Percentiles rank a stretch among this genome's conserved stretches.
Evolutionary conservation across 495 filamentous ascomycete species (phyloP).

Genomic region (Hypomontagnella monticulosa): DNA sequence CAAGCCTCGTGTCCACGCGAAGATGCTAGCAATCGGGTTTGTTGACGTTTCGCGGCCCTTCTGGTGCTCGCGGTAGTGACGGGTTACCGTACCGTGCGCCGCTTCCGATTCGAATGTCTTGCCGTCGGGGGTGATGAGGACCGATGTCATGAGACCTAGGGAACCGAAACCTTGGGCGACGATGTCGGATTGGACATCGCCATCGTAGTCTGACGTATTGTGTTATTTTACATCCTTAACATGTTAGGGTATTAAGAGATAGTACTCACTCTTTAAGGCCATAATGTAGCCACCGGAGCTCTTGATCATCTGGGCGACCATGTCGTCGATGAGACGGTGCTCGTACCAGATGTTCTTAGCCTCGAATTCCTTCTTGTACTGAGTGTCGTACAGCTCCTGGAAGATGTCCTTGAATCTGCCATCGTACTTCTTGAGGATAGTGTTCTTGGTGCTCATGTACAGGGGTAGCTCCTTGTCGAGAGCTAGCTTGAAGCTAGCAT

Average conservation of each 20-base stretch:
- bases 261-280: slow-evolving; percentile 88
- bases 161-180: slow-evolving; percentile 98
- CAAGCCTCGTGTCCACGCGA: slow-evolving; percentile 98
- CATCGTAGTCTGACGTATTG: slow-evolving; percentile 82
- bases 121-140: slow-evolving; percentile 93
- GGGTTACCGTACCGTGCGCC: slow-evolving; percentile 96
- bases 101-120: slow-evolving; percentile 97
- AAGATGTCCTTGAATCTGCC: slow-evolving; percentile 99
- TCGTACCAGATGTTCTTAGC: slow-evolving; percentile 97
- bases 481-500: slow-evolving; percentile 94
- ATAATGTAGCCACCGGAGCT: slow-evolving; percentile 93
- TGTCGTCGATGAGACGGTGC: slow-evolving; percentile 98
- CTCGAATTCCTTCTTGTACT: slow-evolving; percentile 89
- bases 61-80: slow-evolving; percentile 98
- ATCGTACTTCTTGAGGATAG: slow-evolving; percentile 98
- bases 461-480: slow-evolving; percentile 85
- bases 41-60: slow-evolving; percentile 96
- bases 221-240: slow-evolving; percentile 2
- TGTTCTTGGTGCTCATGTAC: slow-evolving; percentile 99
- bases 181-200: slow-evolving; percentile 98
- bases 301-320: slow-evolving; percentile 99
- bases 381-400: slow-evolving; percentile 90
- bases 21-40: slow-evolving; percentile 98
- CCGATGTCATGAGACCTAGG: slow-evolving; percentile 97
- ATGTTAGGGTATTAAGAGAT: neutral